Base-by-base conservation (phyloP, 2,329 filamentous ascomycete genomes). In the Plectosphaerella sp. region DNA sequence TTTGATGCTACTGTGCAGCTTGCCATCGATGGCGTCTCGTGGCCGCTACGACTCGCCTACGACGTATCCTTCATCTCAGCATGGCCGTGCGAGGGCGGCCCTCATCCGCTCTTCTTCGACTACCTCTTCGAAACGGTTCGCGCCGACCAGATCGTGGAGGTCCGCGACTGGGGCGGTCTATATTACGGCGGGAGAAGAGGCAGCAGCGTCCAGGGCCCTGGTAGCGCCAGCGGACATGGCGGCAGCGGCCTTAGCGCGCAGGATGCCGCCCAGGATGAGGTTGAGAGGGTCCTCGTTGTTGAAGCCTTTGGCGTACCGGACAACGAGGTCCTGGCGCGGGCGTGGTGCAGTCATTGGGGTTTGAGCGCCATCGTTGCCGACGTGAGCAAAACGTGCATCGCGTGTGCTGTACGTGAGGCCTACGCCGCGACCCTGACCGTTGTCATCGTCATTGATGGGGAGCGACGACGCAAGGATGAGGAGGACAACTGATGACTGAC, bases 291-390 rank as follows among this genome's bases (percentile, higher is more conserved):
- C 4, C 72, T 91, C 9, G 84, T 87, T 5, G 77, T 91, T 14
- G 86, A 91, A 68, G 85, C 87, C 1, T 84, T 88, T 64, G 88
- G 88, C 1, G 86, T 87, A 20, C 74, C 75, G 47, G 88, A 91
- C 66, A 90, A 91, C 58, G 88, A 91, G 67, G 87, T 90, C 4
- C 77, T 91, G 60, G 87, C 85, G 1, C 74, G 88, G 56, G 87
- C 88, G 7, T 91, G 88, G 88, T 91, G 87, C 64, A 80, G 86
- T 51, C 85, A 89, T 61, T 89, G 86, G 80, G 88, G 88, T 3
- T 68, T 89, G 60, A 84, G 79, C 62, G 87, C 88, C 1, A 71
- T 91, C 16, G 79, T 90, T 53, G 86, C 86, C 9, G 85, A 90
- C 65, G 66, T 89, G 49, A 73, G 78, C 53, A 82, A 78, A 70